Base-by-base conservation (phyloP, 2,329 filamentous ascomycete genomes). In the Hypoxylon sp. region DNA sequence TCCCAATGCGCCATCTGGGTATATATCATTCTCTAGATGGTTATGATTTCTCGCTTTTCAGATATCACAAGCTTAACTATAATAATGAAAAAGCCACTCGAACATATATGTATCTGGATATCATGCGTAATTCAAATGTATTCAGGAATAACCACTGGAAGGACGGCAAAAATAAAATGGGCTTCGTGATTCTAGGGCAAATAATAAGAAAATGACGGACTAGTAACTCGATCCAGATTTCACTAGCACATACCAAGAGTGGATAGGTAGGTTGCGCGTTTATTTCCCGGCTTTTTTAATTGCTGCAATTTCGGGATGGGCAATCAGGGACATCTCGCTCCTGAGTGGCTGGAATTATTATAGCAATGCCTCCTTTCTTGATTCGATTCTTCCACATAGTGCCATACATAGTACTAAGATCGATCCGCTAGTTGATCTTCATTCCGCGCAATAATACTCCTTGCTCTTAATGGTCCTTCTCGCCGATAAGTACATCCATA, bases 231-330 rank as follows among this genome's bases (percentile, higher is more conserved):
- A 67, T 69, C 68, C 60, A 67, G 70, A 72, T 72, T 53, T 67
- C 28, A 2, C 53, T 60, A 53, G 51, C 65, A 69, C 62, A 67
- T 67, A 41, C 64, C 61, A 63, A 51, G 46, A 69, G 66, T 68
- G 68, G 70, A 52, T 70, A 59, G 53, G 51, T 70, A 59, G 53
- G 51, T 60, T 73, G 70, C 68, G 70, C 56, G 61, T 73, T 63
- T 65, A 56, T 59, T 61, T 53, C 59, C 64, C 60, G 73, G 55
- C 46, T 59, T 72, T 73, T 72, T 73, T 72, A 63, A 74, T 74
- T 75, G 63, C 68, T 65, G 69, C 60, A 76, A 76, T 76, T 70
- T 76, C 74, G 72, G 73, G 66, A 68, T 64, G 72, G 53, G 21
- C 63, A 43, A 58, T 9, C 52, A 68, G 57, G 65, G 38, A 41